Evolutionary conservation across 352 stramenopile species (phyloP), one percentile per base, ranked within the genome.

Genomic region (Phytopythium sindhum): DNA sequence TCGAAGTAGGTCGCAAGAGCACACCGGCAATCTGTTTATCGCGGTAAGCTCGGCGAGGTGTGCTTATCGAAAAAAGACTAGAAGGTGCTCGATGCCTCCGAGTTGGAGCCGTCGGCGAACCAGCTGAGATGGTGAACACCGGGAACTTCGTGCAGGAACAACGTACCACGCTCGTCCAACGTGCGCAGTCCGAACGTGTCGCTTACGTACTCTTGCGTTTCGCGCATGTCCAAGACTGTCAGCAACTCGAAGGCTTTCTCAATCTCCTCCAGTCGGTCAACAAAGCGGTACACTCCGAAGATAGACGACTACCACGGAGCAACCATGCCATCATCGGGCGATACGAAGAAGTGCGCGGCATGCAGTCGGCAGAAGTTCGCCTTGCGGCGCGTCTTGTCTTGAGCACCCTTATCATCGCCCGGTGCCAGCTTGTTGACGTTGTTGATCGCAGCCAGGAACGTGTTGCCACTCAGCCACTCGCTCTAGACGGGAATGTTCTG

Each of bases 181-280:
- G 72, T 73, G n/a, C 60, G 23, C 9, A 81, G 47, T 0, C 77
- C 72, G 50, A 80, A 86, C 33, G 65, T 69, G 61, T 86, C 77
- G 6, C 60, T 21, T 9, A 57, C 61, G 65, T 81, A 83, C 65
- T 86, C 77, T 0, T 41, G 23, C 19, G 74, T 78, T 33, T 74
- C 54, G 17, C 50, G 68, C 68, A 77, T 72, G 14, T 69, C 47
- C 10, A 84, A 21, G 14, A 80, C 28, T 17, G 53, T 29, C 26
- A 84, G 48, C 21, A 28, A 53, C 14, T 35, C 41, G 35, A 73
- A 81, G 21, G 68, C 44, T 14, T 42, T 65, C 45, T 60, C 61
- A 11, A 84, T 69, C 21, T 68, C 62, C 11, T 67, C 55, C 0
- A 67, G 17, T 26, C 48, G 56, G 1, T 58, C 35, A 2, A 86